Percentiles rank a stretch among this genome's conserved stretches.
Conservation (phyloP, 208 protist genomes). For the Angomonas ambiguus region DNA sequence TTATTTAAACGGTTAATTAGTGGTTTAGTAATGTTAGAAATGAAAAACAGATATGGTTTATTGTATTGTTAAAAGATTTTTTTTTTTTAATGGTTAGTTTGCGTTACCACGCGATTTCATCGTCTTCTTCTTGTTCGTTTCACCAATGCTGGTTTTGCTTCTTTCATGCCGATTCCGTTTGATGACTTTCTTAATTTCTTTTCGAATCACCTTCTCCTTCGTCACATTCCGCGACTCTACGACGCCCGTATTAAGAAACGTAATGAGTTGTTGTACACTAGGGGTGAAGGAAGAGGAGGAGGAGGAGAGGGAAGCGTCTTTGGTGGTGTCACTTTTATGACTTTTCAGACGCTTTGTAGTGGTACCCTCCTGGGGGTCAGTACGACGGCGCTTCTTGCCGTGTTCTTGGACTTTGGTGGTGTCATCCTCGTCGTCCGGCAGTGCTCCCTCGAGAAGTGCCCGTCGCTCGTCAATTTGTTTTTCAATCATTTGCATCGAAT, state of each 20-base stretch:
- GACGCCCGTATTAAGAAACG: background rate
- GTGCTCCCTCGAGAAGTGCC: slow-evolving; percentile 17
- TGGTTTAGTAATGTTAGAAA: background rate
- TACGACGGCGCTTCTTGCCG: background rate
- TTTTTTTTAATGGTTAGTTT: background rate
- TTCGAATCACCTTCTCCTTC: slow-evolving; percentile 8
- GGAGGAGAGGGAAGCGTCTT: background rate
- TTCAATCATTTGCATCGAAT: slow-evolving; percentile 47
- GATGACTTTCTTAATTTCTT: slow-evolving; percentile 4
- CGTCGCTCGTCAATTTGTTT: slow-evolving; percentile 74
- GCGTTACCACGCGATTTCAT: background rate
- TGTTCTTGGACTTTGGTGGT: background rate
- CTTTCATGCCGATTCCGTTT: slow-evolving; percentile 6
- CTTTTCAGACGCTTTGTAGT: background rate
- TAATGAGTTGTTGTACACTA: slow-evolving; percentile 1
- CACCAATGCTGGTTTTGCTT: background rate
- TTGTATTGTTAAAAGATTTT: slow-evolving; percentile 4
- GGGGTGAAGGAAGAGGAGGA: background rate
- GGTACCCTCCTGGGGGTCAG: background rate
- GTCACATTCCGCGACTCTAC: background rate
- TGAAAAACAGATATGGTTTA: background rate
- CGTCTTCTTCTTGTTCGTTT: background rate
- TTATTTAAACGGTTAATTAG: slow-evolving; percentile 1
- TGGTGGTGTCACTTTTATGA: slow-evolving; percentile 1
- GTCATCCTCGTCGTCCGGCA: background rate